These are phyloP conservation scores for Trichoderma endophyticum DNA, from an alignment of 2,329 filamentous ascomycete species.

Conservation along the genomic window DNA sequence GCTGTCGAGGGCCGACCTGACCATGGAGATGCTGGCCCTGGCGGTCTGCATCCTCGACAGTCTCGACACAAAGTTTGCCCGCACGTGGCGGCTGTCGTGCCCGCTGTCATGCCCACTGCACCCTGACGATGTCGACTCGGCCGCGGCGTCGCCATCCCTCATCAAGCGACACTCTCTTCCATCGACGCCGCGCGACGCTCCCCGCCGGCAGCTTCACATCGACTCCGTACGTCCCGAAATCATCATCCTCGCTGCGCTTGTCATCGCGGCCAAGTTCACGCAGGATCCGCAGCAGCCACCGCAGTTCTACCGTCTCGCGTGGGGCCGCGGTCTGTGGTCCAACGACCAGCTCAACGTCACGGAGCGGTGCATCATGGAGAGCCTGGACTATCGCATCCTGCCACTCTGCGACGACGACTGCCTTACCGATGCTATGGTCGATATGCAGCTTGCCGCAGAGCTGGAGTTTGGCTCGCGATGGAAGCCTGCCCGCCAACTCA, in stretches of 20 bases:
- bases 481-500: constrained; percentile 25
- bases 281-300: constrained; percentile 57
- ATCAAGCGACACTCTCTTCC: constrained; percentile 50
- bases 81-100: constrained; percentile 59
- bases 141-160: constrained; percentile 19
- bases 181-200: constrained; percentile 33
- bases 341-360: constrained; percentile 61
- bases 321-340: constrained; percentile 57
- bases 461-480: constrained; percentile 23
- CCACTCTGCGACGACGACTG: constrained; percentile 56
- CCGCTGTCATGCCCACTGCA: constrained; percentile 45
- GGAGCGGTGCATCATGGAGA: constrained; percentile 62
- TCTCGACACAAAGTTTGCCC: constrained; percentile 59
- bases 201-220: constrained; percentile 49
- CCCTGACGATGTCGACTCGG: constrained; percentile 23
- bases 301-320: constrained; percentile 50
- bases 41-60: constrained; percentile 66
- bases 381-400: constrained; percentile 60
- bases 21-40: constrained; percentile 60
- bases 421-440: constrained; percentile 57
- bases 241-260: constrained; percentile 59
- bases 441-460: constrained; percentile 59
- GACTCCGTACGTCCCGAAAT: constrained; percentile 61
- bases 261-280: constrained; percentile 64
- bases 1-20: constrained; percentile 54